Base-by-base conservation (phyloP, 352 stramenopile genomes). In the Pythium plurisporium region DNA sequence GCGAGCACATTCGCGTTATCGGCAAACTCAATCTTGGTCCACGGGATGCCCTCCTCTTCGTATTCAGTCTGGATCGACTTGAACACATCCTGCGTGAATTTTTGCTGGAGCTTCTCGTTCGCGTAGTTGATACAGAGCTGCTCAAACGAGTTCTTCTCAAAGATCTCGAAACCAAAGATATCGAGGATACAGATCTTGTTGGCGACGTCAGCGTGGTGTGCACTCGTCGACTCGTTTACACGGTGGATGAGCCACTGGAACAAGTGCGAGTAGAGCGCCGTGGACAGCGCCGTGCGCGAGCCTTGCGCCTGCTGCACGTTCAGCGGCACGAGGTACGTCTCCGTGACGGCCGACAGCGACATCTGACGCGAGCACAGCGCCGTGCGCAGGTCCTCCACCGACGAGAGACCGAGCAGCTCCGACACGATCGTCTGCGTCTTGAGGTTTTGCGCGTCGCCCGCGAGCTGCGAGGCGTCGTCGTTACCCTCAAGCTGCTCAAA, bases 101-200 rank as follows among this genome's bases (percentile, higher is more conserved):
- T 69, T 58, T 95, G 85, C 67, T 95, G 85, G 12, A 95, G 72
- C 58, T 94, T 95, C 54, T 95, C 85, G 64, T 95, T 95, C 17
- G 79, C 84, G 59, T 88, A 95, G 59, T 94, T 94, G 65, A 94
- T 94, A 44, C 85, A 94, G 34, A 94, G 65, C 40, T 94, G 85
- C 64, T 95, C 85, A 52, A 96, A 96, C 33, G 79, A 80, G 59
- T 97, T 97, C 41, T 88, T 75, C 8, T 94, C 77, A 46, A 96
- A 94, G 55, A 94, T 94, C 68, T 96, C 87, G 49, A 96, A 96
- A 2, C 87, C 87, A 60, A 93, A 96, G 61, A 96, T 96, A 59
- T 96, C 87, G 41, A 96, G 69, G 47, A 96, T 91, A 6, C 87
- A 86, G 49, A 96, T 92, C 62, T 72, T 87, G 64, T 87, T 92